Base-by-base conservation (phyloP, 1,284 basidiomycete genomes). In the Austroboletus novae-zelandiae region DNA sequence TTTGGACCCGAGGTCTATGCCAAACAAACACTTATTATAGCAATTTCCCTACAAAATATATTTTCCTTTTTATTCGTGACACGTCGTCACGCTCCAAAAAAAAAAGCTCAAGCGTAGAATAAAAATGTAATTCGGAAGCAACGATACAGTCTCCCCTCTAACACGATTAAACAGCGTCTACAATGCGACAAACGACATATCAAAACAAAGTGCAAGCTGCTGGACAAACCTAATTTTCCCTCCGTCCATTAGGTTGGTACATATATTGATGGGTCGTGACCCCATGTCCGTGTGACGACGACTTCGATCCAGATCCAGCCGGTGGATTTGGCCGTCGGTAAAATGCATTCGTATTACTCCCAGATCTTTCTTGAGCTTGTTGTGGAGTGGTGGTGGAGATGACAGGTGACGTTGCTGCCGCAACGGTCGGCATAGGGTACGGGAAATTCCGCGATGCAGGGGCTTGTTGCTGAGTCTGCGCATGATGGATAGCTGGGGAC, bases 391-490 rank as follows among this genome's bases (percentile, higher is more conserved):
- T 57, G 29, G 64, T 56, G 7, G 66, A 52, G 9, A 75, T 67
- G 15, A 74, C 71, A 10, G 74, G 71, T 15, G 69, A 71, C 0
- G 72, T 74, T 45, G 62, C 55, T 27, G 67, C 71, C 9, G 74
- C 72, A 32, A 76, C 71, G 0, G 71, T 74, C 6, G 72, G 72
- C 72, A 74, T 73, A 9, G 78, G 77, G 68, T 75, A 79, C 7
- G 77, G 74, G 45, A 77, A 60, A 42, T 52, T 53, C 15, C 57
- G 56, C 13, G 71, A 58, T 11, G 62, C 54, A 17, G 64, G 55
- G 5, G 64, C 47, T 56, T 55, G 60, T 15, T 63, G 65, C 36
- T 68, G 71, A 34, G 67, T 51, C 27, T 68, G 64, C 5, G 64
- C 64, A 31, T 61, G 68, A 15, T 55, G 68, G 39, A 69, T 68